phyloP scores from a whole-genome alignment of 805 yeast species.

The Yamadazyma scolyti region DNA sequence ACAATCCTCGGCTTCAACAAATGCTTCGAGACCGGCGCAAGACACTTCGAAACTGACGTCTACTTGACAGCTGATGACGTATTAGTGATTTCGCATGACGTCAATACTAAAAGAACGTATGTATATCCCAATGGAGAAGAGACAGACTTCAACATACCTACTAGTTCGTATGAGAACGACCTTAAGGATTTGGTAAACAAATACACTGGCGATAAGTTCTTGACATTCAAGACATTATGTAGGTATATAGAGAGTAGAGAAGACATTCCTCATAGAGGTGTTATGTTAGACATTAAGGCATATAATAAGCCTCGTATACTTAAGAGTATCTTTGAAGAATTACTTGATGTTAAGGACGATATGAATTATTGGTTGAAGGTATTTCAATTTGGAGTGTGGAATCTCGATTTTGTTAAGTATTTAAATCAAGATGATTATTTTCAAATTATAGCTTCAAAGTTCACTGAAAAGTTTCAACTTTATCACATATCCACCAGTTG shows the following conservation, averaged over 20 bases:
- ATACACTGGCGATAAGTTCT: slow-evolving; percentile 28
- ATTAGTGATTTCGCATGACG: slow-evolving; percentile 39
- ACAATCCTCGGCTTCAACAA: slow-evolving; percentile 33
- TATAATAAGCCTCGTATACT: slow-evolving; percentile 34
- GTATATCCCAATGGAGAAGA: slow-evolving; percentile 30
- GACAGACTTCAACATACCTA: slow-evolving; percentile 30
- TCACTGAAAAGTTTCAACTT: slow-evolving; percentile 23
- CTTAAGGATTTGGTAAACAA: slow-evolving; percentile 27
- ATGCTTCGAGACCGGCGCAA: slow-evolving; percentile 36
- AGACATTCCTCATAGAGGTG: slow-evolving; percentile 15
- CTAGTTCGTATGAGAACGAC: slow-evolving; percentile 24
- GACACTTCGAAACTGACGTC: slow-evolving; percentile 39
- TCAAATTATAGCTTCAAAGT: slow-evolving; percentile 18
- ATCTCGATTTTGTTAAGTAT: slow-evolving; percentile 32
- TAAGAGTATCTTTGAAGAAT: slow-evolving; percentile 25
- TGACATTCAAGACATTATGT: slow-evolving; percentile 28
- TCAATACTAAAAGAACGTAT: slow-evolving; percentile 34
- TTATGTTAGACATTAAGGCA: slow-evolving; percentile 39
- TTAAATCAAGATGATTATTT: slow-evolving; percentile 37
- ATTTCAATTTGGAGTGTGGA: slow-evolving; percentile 41
- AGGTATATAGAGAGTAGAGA: slow-evolving; percentile 28
- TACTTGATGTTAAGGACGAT: slow-evolving; percentile 24
- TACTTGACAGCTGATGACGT: slow-evolving; percentile 37
- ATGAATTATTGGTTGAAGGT: slow-evolving; percentile 36
- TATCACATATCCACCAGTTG: slow-evolving; percentile 34